phyloP scores from a whole-genome alignment of 164 flowering plant species.

The Vitis cinerea region DNA sequence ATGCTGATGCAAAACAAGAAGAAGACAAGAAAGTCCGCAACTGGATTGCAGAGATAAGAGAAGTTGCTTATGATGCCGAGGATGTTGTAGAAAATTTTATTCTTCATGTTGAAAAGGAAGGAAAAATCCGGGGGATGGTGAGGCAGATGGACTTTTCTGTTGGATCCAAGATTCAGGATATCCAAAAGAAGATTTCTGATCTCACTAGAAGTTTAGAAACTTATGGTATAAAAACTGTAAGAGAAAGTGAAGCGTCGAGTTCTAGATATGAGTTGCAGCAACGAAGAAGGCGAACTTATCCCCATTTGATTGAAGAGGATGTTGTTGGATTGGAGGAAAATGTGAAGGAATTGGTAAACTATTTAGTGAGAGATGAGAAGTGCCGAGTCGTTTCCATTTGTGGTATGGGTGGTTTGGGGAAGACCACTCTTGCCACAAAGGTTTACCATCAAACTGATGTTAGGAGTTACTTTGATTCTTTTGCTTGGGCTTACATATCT shows the following conservation, averaged over 20 bases:
- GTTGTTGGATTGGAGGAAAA: slow-evolving; percentile 13
- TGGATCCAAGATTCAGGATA: slow-evolving; percentile 11
- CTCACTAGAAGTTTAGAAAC: background rate
- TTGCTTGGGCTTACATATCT: slow-evolving; percentile 24
- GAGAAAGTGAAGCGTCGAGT: background rate
- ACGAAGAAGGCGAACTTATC: slow-evolving; percentile 4
- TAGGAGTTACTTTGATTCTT: slow-evolving; percentile 5
- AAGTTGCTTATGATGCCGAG: too few species aligned
- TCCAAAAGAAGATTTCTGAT: slow-evolving; percentile 9
- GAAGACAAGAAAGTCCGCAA: slow-evolving; percentile 11
- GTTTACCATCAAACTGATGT: slow-evolving; percentile 6
- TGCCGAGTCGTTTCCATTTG: slow-evolving; percentile 8
- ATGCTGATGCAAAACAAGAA: slow-evolving; percentile 24
- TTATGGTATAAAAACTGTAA: slow-evolving; percentile 12
- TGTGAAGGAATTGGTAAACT: background rate
- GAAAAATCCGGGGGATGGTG: slow-evolving; percentile 21
- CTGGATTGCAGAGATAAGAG: slow-evolving; percentile 15
- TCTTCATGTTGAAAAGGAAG: too few species aligned
- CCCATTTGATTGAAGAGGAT: slow-evolving; percentile 7
- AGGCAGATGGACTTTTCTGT: slow-evolving; percentile 19
- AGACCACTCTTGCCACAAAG: slow-evolving; percentile 26
- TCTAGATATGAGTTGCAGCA: background rate
- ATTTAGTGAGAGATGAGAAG: background rate
- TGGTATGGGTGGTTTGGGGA: slow-evolving; percentile 30
- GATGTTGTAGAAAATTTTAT: too few species aligned